phyloP scores from a whole-genome alignment of 495 filamentous ascomycete genomes.

The Lineolata rhizophorae region DNA sequence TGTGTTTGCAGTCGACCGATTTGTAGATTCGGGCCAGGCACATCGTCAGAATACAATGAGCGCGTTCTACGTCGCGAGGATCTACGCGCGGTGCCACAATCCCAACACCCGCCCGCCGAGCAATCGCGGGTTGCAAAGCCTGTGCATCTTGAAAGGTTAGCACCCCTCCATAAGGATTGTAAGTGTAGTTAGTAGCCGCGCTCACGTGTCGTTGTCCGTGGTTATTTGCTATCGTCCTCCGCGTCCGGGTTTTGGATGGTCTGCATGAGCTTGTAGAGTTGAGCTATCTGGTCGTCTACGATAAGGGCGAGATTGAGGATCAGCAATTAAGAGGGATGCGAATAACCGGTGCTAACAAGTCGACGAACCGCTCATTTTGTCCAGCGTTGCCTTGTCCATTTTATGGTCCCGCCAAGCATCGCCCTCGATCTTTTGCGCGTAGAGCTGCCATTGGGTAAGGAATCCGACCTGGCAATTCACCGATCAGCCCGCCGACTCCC shows the following conservation, averaged over 20 bases:
- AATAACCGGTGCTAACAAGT: slow-evolving; percentile 1
- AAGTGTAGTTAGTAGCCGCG: background rate
- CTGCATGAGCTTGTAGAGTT: slow-evolving; percentile 86
- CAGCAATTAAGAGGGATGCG: background rate
- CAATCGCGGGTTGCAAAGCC: background rate
- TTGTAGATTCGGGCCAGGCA: background rate
- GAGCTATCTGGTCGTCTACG: slow-evolving; percentile 75
- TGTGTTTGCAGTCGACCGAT: background rate
- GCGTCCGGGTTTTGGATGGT: slow-evolving; percentile 41
- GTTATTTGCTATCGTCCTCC: slow-evolving; percentile 17
- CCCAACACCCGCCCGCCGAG: background rate
- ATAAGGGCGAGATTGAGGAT: background rate
- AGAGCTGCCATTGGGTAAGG: slow-evolving; percentile 86
- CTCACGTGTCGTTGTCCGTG: background rate
- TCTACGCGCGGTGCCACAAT: background rate
- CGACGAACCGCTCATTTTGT: slow-evolving; percentile 81
- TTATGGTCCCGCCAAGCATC: slow-evolving; percentile 60
- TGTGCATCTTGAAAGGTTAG: background rate
- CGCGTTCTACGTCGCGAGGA: background rate
- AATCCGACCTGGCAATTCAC: slow-evolving; percentile 53
- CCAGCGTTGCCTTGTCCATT: slow-evolving; percentile 54
- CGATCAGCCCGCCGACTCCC: background rate
- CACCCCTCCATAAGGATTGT: background rate
- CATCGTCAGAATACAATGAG: background rate
- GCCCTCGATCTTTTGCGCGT: slow-evolving; percentile 77